Conservation (phyloP, 2,329 filamentous ascomycete genomes). For the Didymella lethalis region DNA sequence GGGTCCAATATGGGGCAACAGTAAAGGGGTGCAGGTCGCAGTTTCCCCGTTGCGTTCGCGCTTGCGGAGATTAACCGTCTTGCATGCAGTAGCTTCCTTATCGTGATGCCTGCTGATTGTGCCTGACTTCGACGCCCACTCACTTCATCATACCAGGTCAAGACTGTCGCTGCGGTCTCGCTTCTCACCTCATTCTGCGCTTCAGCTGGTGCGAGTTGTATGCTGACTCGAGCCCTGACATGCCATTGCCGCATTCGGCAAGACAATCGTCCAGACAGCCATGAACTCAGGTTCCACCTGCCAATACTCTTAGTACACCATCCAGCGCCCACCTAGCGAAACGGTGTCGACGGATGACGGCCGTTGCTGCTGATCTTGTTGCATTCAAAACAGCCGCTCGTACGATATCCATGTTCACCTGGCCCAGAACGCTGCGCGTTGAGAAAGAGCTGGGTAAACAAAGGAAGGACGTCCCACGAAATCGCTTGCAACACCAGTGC, state of each 20-base stretch:
- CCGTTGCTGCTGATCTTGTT: constrained; percentile 3
- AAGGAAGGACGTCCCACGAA: constrained; percentile 2
- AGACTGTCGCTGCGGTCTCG: constrained; percentile 7
- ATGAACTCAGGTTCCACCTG: constrained; percentile 9
- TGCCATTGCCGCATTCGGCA: constrained; percentile 3
- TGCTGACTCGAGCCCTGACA: neutral
- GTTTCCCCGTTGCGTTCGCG: constrained; percentile 19
- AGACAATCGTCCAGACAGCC: constrained; percentile 4
- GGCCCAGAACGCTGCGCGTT: constrained; percentile 1
- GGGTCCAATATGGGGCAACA: constrained; percentile 16
- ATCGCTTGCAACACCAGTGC: constrained; percentile 11
- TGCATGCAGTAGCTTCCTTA: constrained; percentile 24
- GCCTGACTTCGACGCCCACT: constrained; percentile 24
- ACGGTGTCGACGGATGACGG: constrained; percentile 3
- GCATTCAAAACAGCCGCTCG: neutral
- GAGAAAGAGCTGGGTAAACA: constrained; percentile 11
- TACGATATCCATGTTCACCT: neutral
- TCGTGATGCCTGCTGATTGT: constrained; percentile 37
- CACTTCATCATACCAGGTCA: constrained; percentile 4
- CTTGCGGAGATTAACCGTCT: constrained; percentile 17
- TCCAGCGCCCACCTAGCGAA: constrained; percentile 13
- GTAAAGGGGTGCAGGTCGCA: constrained; percentile 12
- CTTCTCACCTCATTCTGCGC: neutral
- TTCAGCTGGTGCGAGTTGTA: constrained; percentile 1
- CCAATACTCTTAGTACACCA: constrained; percentile 17